Conservation (phyloP, 1,284 basidiomycete genomes). For the Thelephora terrestris region DNA sequence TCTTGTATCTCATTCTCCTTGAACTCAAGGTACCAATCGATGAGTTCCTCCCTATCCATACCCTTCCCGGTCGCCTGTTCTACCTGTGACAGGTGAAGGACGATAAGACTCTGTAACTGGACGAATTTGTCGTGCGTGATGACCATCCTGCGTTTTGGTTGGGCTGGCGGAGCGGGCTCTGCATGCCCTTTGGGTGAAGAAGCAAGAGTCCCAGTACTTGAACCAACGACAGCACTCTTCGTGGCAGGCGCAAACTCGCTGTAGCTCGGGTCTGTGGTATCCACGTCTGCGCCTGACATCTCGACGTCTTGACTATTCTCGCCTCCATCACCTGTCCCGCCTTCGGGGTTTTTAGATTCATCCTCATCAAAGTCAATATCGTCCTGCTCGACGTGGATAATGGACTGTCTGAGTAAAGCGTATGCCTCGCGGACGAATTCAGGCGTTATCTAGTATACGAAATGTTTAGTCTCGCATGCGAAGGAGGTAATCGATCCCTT, state of each 20-base stretch:
- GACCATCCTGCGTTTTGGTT: slow-evolving; percentile 68
- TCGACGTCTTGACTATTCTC: slow-evolving; percentile 52
- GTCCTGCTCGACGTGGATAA: slow-evolving; percentile 99
- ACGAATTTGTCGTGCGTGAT: slow-evolving; percentile 96
- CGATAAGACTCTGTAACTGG: slow-evolving; percentile 80
- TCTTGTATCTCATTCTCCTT: slow-evolving; percentile 79
- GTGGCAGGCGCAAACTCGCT: slow-evolving; percentile 28
- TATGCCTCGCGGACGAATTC: slow-evolving; percentile 95
- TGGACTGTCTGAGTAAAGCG: slow-evolving; percentile 88
- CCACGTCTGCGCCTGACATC: slow-evolving; percentile 54
- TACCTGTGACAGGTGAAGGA: slow-evolving; percentile 71
- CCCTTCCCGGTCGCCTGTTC: slow-evolving; percentile 75
- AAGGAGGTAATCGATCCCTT: slow-evolving; percentile 10
- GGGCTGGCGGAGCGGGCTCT: slow-evolving; percentile 16
- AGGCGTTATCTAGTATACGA: slow-evolving; percentile 62
- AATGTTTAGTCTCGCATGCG: background rate
- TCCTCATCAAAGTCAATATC: slow-evolving; percentile 98
- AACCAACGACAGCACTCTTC: slow-evolving; percentile 23
- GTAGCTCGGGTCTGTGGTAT: slow-evolving; percentile 46
- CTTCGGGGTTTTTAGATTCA: slow-evolving; percentile 54
- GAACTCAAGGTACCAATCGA: slow-evolving; percentile 94
- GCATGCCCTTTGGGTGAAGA: slow-evolving; percentile 22
- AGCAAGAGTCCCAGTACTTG: slow-evolving; percentile 22
- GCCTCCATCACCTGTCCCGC: slow-evolving; percentile 21
- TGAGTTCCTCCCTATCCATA: slow-evolving; percentile 80